Percentiles rank a stretch among this genome's conserved stretches.
Conservation (phyloP, 1,139 yeast genomes). For the Geotrichum bryndzae region DNA sequence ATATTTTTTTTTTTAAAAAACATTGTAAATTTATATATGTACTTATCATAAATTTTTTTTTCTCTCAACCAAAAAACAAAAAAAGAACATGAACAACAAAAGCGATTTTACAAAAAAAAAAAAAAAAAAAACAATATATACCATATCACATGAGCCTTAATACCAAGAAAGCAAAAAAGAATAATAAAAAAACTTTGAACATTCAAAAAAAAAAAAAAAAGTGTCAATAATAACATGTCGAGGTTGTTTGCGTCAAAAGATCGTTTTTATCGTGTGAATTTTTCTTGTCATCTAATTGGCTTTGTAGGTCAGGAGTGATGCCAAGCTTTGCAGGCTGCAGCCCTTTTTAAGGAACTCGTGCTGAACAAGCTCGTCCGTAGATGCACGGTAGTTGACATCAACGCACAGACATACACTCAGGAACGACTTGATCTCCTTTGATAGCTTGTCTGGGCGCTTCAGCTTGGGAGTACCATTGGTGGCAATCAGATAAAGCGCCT, state of each 20-base stretch:
- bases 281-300: conserved; percentile 16
- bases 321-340: conserved; percentile 61
- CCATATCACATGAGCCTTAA: neutral
- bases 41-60: too few species aligned
- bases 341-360: conserved; percentile 76
- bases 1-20: too few species aligned
- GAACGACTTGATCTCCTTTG: conserved; percentile 77
- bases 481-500: conserved; percentile 84
- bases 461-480: conserved; percentile 95
- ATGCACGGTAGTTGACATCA: conserved; percentile 86
- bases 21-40: too few species aligned
- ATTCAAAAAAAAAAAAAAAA: neutral
- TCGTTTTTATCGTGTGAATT: too few species aligned
- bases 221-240: neutral
- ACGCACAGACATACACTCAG: conserved; percentile 90
- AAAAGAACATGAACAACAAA: too few species aligned
- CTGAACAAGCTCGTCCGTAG: conserved; percentile 76
- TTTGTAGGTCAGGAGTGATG: conserved; percentile 69
- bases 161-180: neutral
- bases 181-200: too few species aligned
- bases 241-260: too few species aligned
- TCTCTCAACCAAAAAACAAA: too few species aligned
- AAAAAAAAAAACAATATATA: neutral
- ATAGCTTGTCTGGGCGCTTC: conserved; percentile 75
- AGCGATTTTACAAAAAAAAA: neutral